phyloP scores from a whole-genome alignment of 1,139 yeast species.

The Geotrichum histeridarum region DNA sequence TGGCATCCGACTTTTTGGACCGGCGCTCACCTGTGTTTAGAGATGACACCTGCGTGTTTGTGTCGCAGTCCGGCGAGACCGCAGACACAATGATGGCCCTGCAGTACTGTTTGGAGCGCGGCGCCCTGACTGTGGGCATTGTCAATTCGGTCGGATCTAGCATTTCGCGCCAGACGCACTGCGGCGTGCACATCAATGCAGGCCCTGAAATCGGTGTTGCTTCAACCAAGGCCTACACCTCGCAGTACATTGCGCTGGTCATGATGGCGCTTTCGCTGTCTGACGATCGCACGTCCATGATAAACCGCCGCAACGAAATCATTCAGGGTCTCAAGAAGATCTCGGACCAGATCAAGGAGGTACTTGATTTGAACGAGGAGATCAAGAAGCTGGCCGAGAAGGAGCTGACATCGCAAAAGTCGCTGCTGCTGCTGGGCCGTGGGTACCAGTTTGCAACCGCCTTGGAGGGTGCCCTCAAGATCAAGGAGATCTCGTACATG shows the following conservation, averaged over 20 bases:
- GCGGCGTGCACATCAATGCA: constrained; percentile 99
- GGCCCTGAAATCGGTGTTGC: constrained; percentile 99
- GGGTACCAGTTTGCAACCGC: constrained; percentile 98
- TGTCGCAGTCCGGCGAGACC: constrained; percentile 98
- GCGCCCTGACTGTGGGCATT: constrained; percentile 95
- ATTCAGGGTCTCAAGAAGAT: constrained; percentile 79
- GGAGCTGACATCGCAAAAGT: constrained; percentile 72
- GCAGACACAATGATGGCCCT: constrained; percentile 96
- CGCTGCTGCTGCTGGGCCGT: constrained; percentile 87
- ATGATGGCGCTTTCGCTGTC: constrained; percentile 94
- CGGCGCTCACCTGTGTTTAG: constrained; percentile 93
- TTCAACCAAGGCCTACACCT: constrained; percentile 99
- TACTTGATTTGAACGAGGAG: constrained; percentile 59
- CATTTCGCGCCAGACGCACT: constrained; percentile 91
- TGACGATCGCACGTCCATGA: constrained; percentile 78
- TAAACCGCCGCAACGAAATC: constrained; percentile 74
- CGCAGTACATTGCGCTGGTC: constrained; percentile 94
- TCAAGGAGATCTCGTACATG: constrained; percentile 97
- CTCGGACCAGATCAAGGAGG: constrained; percentile 79
- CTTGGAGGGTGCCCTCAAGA: constrained; percentile 95
- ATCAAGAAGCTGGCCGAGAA: constrained; percentile 66
- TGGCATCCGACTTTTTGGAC: constrained; percentile 96
- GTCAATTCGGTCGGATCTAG: constrained; percentile 94
- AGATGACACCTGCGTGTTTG: constrained; percentile 96
- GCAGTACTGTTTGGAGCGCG: constrained; percentile 93